Conservation (phyloP, 2,329 filamentous ascomycete species). For the Escovopsis weberi region DNA sequence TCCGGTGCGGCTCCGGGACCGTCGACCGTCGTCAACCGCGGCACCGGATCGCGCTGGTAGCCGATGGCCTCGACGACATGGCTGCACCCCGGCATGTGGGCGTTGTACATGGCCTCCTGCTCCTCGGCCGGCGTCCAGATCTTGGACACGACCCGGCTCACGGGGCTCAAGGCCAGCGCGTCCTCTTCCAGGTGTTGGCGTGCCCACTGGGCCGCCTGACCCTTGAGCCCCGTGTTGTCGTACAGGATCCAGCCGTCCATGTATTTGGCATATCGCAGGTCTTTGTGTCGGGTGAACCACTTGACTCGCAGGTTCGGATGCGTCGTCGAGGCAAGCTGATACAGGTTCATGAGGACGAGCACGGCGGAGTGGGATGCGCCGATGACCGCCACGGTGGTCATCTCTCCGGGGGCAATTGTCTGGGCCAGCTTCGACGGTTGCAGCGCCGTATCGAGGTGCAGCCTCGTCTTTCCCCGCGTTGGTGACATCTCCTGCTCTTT, state of each 20-base stretch:
- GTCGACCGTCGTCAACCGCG: constrained; percentile 23
- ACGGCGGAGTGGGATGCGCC: constrained; percentile 51
- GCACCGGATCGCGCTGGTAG: constrained; percentile 35
- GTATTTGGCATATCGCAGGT: constrained; percentile 45
- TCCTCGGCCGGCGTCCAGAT: constrained; percentile 26
- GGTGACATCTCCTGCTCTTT: constrained; percentile 10
- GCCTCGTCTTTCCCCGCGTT: constrained; percentile 4
- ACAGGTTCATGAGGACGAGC: constrained; percentile 46
- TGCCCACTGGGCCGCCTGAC: constrained; percentile 44
- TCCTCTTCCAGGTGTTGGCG: constrained; percentile 41
- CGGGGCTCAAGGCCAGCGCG: constrained; percentile 27
- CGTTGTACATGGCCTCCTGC: constrained; percentile 29
- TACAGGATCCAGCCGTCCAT: constrained; percentile 49
- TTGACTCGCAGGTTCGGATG: constrained; percentile 40
- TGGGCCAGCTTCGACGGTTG: constrained; percentile 33
- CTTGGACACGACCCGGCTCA: constrained; percentile 31
- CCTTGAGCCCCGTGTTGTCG: constrained; percentile 53
- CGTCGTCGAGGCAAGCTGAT: constrained; percentile 33
- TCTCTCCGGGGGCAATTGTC: constrained; percentile 11
- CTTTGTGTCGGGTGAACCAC: constrained; percentile 45
- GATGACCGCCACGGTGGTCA: constrained; percentile 38
- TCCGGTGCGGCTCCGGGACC: constrained; percentile 12
- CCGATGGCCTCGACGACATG: constrained; percentile 46
- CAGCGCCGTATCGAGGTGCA: constrained; percentile 40
- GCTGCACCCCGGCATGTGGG: constrained; percentile 33